Evolutionary conservation across 345 rosid genomes (phyloP), one percentile per base, ranked within the genome.

Genomic region (Hibiscus mutabilis): DNA sequence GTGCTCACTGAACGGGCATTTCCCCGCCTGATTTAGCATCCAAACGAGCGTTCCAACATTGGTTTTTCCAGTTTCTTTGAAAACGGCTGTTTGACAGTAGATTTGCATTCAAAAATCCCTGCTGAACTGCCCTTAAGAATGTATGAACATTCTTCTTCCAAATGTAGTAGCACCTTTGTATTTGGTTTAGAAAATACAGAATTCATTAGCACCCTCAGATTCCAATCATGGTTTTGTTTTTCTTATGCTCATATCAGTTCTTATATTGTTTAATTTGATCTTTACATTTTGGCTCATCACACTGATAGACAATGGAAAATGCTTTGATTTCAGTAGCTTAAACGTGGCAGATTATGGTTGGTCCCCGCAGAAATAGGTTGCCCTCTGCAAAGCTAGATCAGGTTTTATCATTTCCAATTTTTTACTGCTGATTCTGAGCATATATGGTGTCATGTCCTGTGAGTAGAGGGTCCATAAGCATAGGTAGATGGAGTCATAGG

Each of bases 291-390:
- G 29, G 24, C 22, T 15, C 3, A 61, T 33, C 35, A 33, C 46
- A 33, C 33, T 31, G 40, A 9, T 27, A 59, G 37, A 59, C 42
- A 60, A 60, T 29, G 16, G 42, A 29, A 60, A 21, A 13, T 51
- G 46, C 15, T 35, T 55, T 69, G 35, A 14, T 22, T 37, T 69
- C 52, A 53, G 2, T 33, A 27, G 22, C 55, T 12, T 29, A 69
- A 46, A 66, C 62, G 62, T 55, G 72, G 62, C 62, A 52, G 33
- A 2, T 47, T 27, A 5, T 53, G 62, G 21, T 53, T 66, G 72
- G 72, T 55, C 60, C 46, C n/a, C 6, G 18, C 33, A 46, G 31
- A 6, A n/a, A 58, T 6, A 53, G 72, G 72, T 55, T 35, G 3
- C 47, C 11, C 62, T 60, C 62, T 33, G 58, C 42, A 16, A 16